Evolutionary conservation across 1,284 basidiomycete genomes (phyloP), one percentile per base, ranked within the genome.

Genomic region (Coniophora puteana): DNA sequence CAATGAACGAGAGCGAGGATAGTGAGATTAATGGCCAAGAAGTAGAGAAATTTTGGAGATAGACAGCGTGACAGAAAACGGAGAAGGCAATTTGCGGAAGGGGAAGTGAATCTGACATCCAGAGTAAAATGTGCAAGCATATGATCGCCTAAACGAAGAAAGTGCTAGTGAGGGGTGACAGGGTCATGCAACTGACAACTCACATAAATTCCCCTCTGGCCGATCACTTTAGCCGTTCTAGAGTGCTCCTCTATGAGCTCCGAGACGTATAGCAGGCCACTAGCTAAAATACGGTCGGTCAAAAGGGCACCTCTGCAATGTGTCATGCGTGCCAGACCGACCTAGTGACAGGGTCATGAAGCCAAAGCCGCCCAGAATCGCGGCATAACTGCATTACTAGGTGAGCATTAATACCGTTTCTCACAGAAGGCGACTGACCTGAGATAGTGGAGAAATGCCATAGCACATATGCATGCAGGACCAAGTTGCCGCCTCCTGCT

Each of bases 161-260:
- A 29, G 39, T 43, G 21, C 35, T n/a, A n/a, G n/a, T n/a, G n/a
- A n/a, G n/a, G 34, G 36, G 46, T 35, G 21, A 22, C 34, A 35
- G 18, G 20, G 7, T 4, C 12, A 8, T 5, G 13, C 4, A 17
- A 24, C 27, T 38, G 25, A 41, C 35, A 23, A 76, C 89, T 54
- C 58, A 94, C 93, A 64, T 93, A 94, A 52, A 90, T 89, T 12
- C 81, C 77, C 46, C 88, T 72, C 60, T 89, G 82, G 2, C 93
- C 93, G 16, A 92, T 59, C 2, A 66, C 53, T 65, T 95, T 95
- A 7, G 93, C 88, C 38, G 74, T 55, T 32, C 78, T 77, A 11
- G 91, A 84, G 62, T 95, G 85, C 60, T 97, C 93, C 61, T 97
- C 93, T 50, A 96, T 95, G 35, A 96, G 65, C 62, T 97, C 93